Percentiles rank a stretch among this genome's conserved stretches.
Evolutionary conservation across 148 eudicot species (phyloP).

Genomic region (Chenopodium formosanum): DNA sequence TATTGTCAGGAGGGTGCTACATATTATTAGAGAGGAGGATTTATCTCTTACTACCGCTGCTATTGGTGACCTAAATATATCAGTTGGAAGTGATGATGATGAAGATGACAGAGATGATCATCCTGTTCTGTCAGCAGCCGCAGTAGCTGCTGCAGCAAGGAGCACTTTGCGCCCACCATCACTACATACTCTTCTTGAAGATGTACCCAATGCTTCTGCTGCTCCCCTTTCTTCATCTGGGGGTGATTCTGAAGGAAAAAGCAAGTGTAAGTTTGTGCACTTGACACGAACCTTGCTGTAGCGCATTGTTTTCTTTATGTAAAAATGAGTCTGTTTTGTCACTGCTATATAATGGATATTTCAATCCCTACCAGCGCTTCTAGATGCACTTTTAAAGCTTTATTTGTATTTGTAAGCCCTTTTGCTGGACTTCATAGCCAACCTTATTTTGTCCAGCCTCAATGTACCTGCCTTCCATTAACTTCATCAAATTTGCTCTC

Average conservation of each 20-base stretch:
- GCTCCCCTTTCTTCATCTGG: conserved; percentile 81
- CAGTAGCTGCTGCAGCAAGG: conserved; percentile 89
- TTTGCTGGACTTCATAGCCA: background rate
- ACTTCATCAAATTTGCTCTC: background rate
- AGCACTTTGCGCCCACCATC: conserved; percentile 93
- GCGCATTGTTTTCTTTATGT: background rate
- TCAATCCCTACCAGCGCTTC: background rate
- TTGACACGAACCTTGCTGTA: background rate
- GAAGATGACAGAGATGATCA: conserved; percentile 42
- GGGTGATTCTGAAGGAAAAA: conserved; percentile 95
- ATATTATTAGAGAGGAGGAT: conserved; percentile 94
- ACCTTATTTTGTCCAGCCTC: background rate
- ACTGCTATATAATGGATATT: too few relatives aligned
- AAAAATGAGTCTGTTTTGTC: background rate
- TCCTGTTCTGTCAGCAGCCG: conserved; percentile 80
- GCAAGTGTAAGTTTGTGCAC: conserved; percentile 67
- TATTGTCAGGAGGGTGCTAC: conserved; percentile 86
- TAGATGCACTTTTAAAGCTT: background rate
- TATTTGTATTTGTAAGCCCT: background rate
- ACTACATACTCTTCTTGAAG: conserved; percentile 95
- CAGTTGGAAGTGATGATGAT: conserved; percentile 82
- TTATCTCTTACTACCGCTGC: conserved; percentile 76
- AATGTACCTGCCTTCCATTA: background rate
- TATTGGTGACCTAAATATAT: conserved; percentile 65
- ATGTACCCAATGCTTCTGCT: conserved; percentile 65